These are phyloP conservation scores for Metschnikowia santaceciliae DNA, from an alignment of 805 yeast genomes.

Conservation along the genomic window DNA sequence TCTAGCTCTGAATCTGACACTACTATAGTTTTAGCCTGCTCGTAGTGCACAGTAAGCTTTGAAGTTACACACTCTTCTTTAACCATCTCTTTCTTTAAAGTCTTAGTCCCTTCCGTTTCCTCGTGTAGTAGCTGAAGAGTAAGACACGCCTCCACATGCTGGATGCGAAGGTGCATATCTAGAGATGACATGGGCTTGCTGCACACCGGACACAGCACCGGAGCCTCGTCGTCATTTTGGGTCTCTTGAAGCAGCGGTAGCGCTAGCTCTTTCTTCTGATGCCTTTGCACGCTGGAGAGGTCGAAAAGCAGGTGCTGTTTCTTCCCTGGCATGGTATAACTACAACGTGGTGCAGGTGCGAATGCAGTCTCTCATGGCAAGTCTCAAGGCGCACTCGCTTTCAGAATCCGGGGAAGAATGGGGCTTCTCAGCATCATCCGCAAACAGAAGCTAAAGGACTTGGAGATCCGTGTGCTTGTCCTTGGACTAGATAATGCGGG, in stretches of 20 bases:
- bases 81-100: background rate
- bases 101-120: background rate
- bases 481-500: slow-evolving; percentile 92
- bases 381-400: slow-evolving; percentile 1
- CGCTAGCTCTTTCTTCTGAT: background rate
- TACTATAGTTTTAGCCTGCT: background rate
- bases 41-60: background rate
- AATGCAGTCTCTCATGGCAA: background rate
- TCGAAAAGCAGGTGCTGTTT: slow-evolving; percentile 4
- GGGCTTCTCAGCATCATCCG: slow-evolving; percentile 76
- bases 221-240: background rate
- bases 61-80: background rate
- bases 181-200: slow-evolving; percentile 32
- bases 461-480: slow-evolving; percentile 68
- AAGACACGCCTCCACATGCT: slow-evolving; percentile 57
- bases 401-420: slow-evolving; percentile 40
- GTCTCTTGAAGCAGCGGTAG: background rate
- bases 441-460: slow-evolving; percentile 78
- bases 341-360: background rate
- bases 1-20: background rate
- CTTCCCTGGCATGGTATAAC: background rate
- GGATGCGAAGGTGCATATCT: slow-evolving; percentile 39
- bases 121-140: background rate
- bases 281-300: background rate
- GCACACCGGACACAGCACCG: slow-evolving; percentile 52